phyloP scores from a whole-genome alignment of 2,329 filamentous ascomycete species.

The Helotiales sp. region DNA sequence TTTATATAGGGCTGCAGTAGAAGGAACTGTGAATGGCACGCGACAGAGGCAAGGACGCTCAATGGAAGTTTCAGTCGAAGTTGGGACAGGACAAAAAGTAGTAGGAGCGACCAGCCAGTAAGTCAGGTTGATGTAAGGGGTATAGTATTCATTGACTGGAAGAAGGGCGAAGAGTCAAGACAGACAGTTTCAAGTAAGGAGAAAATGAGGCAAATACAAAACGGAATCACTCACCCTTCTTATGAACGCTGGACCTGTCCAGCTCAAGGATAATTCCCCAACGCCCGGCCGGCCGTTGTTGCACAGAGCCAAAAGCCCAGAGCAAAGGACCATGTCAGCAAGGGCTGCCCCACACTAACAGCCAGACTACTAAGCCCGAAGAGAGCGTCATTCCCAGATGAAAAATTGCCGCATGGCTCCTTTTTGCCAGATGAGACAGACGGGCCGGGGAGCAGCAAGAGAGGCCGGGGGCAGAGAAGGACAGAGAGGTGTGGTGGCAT shows the following conservation, averaged over 20 bases:
- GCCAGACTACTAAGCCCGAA: not conserved
- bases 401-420: not conserved
- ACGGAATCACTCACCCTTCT: conserved; percentile 8
- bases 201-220: conserved; percentile 30
- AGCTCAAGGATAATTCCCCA: conserved; percentile 5
- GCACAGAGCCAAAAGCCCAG: conserved; percentile 2
- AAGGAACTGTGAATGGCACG: conserved; percentile 14
- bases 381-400: not conserved
- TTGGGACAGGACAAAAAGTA: conserved; percentile 4
- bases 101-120: conserved; percentile 8
- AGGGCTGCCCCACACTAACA: conserved; percentile 1
- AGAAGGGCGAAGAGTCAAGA: not conserved
- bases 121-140: conserved; percentile 8
- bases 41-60: conserved; percentile 16
- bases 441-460: not conserved
- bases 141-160: conserved; percentile 18
- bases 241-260: conserved; percentile 16
- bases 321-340: not conserved
- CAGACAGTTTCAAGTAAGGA: not conserved
- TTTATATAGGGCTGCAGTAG: not conserved
- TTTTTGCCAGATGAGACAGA: conserved; percentile 3
- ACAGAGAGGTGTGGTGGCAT: not conserved
- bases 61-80: conserved; percentile 10
- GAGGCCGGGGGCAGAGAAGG: not conserved
- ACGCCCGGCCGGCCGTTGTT: conserved; percentile 2